Conservation (phyloP, 1,284 basidiomycete species). For the Irpex sp. region DNA sequence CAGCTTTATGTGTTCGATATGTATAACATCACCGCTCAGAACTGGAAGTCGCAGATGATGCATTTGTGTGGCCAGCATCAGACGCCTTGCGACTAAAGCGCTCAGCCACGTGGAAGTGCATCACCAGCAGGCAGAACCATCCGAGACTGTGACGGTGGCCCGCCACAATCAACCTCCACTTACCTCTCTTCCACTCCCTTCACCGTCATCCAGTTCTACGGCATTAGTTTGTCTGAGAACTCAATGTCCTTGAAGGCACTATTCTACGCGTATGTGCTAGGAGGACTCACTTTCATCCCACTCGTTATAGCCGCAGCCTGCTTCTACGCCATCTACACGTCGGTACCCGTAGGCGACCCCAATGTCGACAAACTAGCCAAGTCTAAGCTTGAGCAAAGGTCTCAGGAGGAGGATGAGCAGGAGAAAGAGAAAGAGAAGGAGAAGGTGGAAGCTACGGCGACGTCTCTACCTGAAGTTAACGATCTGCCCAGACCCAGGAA, state of each 20-base stretch:
- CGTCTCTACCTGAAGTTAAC: conserved; percentile 37
- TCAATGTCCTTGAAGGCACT: conserved; percentile 62
- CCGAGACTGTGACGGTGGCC: background rate
- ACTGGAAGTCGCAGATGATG: no score
- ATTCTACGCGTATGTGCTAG: conserved; percentile 80
- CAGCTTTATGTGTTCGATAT: no score
- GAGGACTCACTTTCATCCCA: conserved; percentile 84
- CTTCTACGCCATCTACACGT: conserved; percentile 69
- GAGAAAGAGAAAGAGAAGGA: conserved; percentile 21
- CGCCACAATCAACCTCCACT: conserved; percentile 2
- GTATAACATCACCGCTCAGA: no score
- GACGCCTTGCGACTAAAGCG: no score
- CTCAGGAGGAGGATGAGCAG: conserved; percentile 6
- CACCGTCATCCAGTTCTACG: background rate
- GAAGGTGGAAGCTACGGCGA: conserved; percentile 25
- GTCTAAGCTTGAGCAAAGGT: conserved; percentile 21
- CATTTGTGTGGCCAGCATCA: no score
- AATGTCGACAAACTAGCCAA: conserved; percentile 26
- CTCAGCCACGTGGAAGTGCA: conserved; percentile 5
- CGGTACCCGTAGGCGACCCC: conserved; percentile 65
- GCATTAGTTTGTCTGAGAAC: conserved; percentile 1
- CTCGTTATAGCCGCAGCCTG: conserved; percentile 56
- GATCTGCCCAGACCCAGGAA: conserved; percentile 66
- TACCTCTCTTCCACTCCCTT: background rate
- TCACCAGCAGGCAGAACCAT: conserved; percentile 1